Evolutionary conservation across 2,329 filamentous ascomycete species (phyloP).

Genomic region (Lachnellula arida): DNA sequence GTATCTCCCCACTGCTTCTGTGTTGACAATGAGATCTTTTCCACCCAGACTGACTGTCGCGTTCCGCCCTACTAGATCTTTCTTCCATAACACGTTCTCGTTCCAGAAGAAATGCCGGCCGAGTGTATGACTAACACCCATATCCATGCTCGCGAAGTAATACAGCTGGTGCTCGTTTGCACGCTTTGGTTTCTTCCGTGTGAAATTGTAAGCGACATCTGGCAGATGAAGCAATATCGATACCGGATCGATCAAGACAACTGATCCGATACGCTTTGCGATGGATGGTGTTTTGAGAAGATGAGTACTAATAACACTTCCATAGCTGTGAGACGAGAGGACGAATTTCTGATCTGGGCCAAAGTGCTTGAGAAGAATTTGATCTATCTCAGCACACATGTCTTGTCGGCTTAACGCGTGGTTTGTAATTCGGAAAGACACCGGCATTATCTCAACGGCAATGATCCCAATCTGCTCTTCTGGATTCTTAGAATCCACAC

Average conservation of each 20-base stretch:
- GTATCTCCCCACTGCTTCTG: conserved; percentile 48
- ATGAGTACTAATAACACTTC: conserved; percentile 51
- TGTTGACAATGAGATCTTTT: conserved; percentile 51
- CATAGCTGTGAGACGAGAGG: conserved; percentile 49
- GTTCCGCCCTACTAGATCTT: conserved; percentile 41
- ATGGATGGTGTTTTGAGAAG: conserved; percentile 43
- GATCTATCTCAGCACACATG: conserved; percentile 47
- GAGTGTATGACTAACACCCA: conserved; percentile 53
- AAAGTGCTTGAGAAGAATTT: conserved; percentile 47
- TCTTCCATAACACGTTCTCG: conserved; percentile 56
- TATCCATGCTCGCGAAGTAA: conserved; percentile 57
- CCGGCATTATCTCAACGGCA: conserved; percentile 53
- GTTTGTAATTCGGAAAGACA: conserved; percentile 53
- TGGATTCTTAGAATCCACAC: conserved; percentile 25
- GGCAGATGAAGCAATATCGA: conserved; percentile 56
- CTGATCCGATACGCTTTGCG: conserved; percentile 41
- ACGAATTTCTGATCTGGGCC: conserved; percentile 44
- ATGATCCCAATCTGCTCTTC: conserved; percentile 53
- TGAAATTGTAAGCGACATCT: conserved; percentile 61
- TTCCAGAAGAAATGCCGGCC: conserved; percentile 57
- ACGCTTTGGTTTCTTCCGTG: conserved; percentile 36
- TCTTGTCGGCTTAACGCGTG: conserved; percentile 43
- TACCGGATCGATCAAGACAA: conserved; percentile 56
- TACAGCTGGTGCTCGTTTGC: conserved; percentile 57
- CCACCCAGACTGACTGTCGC: conserved; percentile 47